These are phyloP conservation scores for Aspergillus udagawae DNA, from an alignment of 2,329 filamentous ascomycete genomes.

Conservation along the genomic window DNA sequence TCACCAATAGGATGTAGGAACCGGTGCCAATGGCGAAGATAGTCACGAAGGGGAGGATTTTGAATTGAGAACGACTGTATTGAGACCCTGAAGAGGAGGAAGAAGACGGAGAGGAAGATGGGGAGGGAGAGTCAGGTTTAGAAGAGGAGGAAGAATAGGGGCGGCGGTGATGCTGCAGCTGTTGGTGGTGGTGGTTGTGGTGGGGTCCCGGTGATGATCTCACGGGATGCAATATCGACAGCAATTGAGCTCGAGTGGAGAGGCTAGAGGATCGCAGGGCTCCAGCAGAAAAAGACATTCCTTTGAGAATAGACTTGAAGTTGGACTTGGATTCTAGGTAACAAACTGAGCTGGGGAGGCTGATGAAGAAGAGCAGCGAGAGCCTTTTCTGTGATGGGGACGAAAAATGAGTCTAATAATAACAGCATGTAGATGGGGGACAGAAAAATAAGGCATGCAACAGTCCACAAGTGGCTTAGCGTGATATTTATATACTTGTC, in stretches of 20 bases:
- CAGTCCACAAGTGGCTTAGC: background rate
- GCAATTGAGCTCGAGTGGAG: background rate
- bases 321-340: background rate
- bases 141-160: conserved; percentile 10
- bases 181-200: conserved; percentile 8
- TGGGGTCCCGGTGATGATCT: conserved; percentile 13
- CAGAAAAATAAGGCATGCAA: background rate
- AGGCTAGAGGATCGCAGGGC: background rate
- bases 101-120: conserved; percentile 7
- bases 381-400: background rate
- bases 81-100: conserved; percentile 16
- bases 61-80: conserved; percentile 35
- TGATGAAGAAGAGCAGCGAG: background rate
- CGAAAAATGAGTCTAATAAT: background rate
- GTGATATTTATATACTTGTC: background rate
- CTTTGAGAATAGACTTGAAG: background rate
- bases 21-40: conserved; percentile 48
- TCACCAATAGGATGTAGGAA: conserved; percentile 50
- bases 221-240: conserved; percentile 1
- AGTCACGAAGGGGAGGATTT: conserved; percentile 39
- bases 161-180: conserved; percentile 8
- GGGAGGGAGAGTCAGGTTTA: conserved; percentile 7
- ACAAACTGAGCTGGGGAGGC: background rate
- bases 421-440: background rate
- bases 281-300: conserved; percentile 1